Evolutionary conservation across 1,284 basidiomycete species (phyloP).

Genomic region (Tylopilus sp.): DNA sequence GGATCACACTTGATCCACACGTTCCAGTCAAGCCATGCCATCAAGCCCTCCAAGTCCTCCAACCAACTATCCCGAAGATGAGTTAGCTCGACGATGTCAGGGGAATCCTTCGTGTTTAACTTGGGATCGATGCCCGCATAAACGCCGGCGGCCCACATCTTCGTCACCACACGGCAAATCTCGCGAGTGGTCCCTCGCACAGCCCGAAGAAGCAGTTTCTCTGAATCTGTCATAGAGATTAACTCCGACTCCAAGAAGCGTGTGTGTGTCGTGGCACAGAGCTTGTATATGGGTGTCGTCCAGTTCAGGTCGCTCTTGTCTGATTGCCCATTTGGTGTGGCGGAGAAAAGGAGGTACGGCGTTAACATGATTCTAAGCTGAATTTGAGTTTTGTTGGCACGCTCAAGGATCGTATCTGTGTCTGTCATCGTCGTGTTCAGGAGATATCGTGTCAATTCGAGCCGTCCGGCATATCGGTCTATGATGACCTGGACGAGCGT

Average conservation of each 20-base stretch:
- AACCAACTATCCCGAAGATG: constrained; percentile 25
- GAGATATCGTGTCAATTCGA: constrained; percentile 42
- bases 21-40: constrained; percentile 45
- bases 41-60: constrained; percentile 31
- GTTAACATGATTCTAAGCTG: constrained; percentile 27
- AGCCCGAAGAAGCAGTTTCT: constrained; percentile 36
- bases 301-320: constrained; percentile 17
- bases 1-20: constrained; percentile 41
- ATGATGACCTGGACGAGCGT: constrained; percentile 41
- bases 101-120: constrained; percentile 2
- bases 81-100: background rate
- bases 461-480: constrained; percentile 43
- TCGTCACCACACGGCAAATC: constrained; percentile 47
- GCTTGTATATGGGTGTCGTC: constrained; percentile 28
- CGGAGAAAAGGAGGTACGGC: constrained; percentile 21
- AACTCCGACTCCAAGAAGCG: constrained; percentile 20
- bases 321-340: constrained; percentile 1
- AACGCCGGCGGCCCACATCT: constrained; percentile 45
- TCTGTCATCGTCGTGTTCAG: constrained; percentile 27
- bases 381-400: constrained; percentile 18
- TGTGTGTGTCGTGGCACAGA: constrained; percentile 40
- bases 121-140: constrained; percentile 31
- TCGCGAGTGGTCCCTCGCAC: constrained; percentile 40
- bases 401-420: constrained; percentile 8
- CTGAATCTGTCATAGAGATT: constrained; percentile 35